Evolutionary conservation across 768 basidiomycete genomes (phyloP).

Genomic region (Tephrocybe sp.): DNA sequence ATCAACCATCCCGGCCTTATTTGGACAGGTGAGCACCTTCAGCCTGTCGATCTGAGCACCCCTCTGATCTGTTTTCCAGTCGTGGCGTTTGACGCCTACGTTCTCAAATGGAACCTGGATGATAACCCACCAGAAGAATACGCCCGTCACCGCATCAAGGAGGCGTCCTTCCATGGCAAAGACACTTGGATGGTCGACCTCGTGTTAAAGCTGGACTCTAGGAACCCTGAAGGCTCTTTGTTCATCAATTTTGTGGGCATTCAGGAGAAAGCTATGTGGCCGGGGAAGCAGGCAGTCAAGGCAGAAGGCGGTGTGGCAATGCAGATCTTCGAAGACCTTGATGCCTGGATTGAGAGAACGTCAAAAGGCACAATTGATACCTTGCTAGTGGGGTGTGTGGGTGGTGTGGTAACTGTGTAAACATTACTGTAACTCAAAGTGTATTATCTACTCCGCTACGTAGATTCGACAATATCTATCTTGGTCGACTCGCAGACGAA

Average conservation of each 20-base stretch:
- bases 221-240: constrained; percentile 31
- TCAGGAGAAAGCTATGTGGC: constrained; percentile 85
- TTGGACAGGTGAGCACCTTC: constrained; percentile 60
- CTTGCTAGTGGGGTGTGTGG: constrained; percentile 67
- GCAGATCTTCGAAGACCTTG: constrained; percentile 70
- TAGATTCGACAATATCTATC: not conserved
- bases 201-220: constrained; percentile 51
- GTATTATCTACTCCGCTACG: too few species aligned
- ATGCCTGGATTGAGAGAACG: constrained; percentile 67
- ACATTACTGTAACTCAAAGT: too few species aligned
- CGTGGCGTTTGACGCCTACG: constrained; percentile 89
- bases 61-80: constrained; percentile 35
- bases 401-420: constrained; percentile 47
- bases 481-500: not conserved
- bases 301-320: constrained; percentile 59
- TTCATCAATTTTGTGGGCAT: constrained; percentile 77
- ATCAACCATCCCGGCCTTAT: constrained; percentile 80
- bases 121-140: constrained; percentile 72
- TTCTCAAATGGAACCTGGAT: constrained; percentile 81
- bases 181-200: constrained; percentile 74
- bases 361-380: constrained; percentile 67
- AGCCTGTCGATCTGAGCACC: not conserved
- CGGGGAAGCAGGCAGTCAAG: constrained; percentile 55
- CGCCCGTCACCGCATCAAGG: constrained; percentile 87
- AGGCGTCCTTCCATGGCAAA: constrained; percentile 81